Evolutionary conservation across 1,284 basidiomycete species (phyloP).

Genomic region (Ceraceosorus guamensis): DNA sequence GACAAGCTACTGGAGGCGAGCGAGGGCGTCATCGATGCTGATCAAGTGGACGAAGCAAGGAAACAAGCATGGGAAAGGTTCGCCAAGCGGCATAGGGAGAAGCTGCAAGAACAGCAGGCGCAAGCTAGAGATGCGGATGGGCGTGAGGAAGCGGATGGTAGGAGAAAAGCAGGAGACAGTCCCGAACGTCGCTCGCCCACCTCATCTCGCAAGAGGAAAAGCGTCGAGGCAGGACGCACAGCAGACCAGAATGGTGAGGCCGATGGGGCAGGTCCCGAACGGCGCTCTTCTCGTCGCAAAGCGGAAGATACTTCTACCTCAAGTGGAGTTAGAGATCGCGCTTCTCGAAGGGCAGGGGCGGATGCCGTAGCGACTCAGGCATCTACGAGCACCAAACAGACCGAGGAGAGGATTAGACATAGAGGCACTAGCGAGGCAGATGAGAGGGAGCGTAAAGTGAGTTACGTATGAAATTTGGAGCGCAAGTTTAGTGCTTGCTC

Average conservation of each 20-base stretch:
- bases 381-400: not conserved
- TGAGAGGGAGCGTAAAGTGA: constrained; percentile 10
- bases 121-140: not conserved
- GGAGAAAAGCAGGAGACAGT: not conserved
- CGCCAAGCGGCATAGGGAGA: constrained; percentile 32
- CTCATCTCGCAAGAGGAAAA: constrained; percentile 2
- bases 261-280: not conserved
- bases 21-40: constrained; percentile 12
- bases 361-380: not conserved
- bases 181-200: not conserved
- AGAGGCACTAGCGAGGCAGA: constrained; percentile 10
- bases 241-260: not conserved
- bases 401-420: not conserved
- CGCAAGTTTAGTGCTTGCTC: too few relatives aligned
- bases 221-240: not conserved
- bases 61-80: constrained; percentile 40
- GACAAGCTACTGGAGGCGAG: not conserved
- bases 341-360: too few relatives aligned
- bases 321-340: not conserved
- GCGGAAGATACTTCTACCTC: not conserved
- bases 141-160: constrained; percentile 3
- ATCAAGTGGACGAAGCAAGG: constrained; percentile 20
- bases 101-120: constrained; percentile 5
- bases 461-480: not conserved
- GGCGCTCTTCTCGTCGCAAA: not conserved